phyloP scores from a whole-genome alignment of 495 filamentous ascomycete genomes.

The Terfezia boudieri region DNA sequence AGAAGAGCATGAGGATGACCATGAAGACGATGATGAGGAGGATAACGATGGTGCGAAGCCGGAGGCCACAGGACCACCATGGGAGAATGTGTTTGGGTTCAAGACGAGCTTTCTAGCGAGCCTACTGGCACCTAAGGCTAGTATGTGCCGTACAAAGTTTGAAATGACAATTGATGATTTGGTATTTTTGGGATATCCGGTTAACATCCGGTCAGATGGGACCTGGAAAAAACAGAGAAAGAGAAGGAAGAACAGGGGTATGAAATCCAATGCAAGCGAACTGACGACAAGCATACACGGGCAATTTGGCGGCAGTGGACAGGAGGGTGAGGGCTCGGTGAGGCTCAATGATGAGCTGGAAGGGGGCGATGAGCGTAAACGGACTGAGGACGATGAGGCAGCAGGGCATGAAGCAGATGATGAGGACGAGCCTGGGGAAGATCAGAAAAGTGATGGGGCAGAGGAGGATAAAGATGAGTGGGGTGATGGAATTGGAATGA shows the following conservation, averaged over 20 bases:
- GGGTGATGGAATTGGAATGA: slow-evolving; percentile 35
- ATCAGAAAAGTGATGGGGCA: slow-evolving; percentile 10
- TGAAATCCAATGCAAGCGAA: slow-evolving; percentile 13
- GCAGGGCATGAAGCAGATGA: slow-evolving; percentile 2
- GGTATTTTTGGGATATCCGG: slow-evolving; percentile 66
- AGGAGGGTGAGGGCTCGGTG: slow-evolving; percentile 4
- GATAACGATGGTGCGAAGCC: slow-evolving; percentile 34
- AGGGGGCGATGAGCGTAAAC: neutral
- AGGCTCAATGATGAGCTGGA: slow-evolving; percentile 1
- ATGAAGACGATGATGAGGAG: slow-evolving; percentile 27
- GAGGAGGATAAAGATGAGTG: slow-evolving; percentile 13
- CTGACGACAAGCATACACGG: slow-evolving; percentile 11
- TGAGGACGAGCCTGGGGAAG: slow-evolving; percentile 20
- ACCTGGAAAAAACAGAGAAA: slow-evolving; percentile 67
- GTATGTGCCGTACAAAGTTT: slow-evolving; percentile 71
- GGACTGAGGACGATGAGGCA: neutral
- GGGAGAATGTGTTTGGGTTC: slow-evolving; percentile 60
- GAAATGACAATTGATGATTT: slow-evolving; percentile 69
- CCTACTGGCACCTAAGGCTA: slow-evolving; percentile 52
- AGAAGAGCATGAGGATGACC: slow-evolving; percentile 16
- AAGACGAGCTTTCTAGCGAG: slow-evolving; percentile 59
- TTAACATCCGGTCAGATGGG: slow-evolving; percentile 70
- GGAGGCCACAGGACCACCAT: slow-evolving; percentile 35
- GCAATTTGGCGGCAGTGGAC: neutral
- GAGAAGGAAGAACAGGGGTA: slow-evolving; percentile 25